These are phyloP conservation scores for Solanum ossicruentum DNA, from an alignment of 257 asterid genomes.

Conservation along the genomic window DNA sequence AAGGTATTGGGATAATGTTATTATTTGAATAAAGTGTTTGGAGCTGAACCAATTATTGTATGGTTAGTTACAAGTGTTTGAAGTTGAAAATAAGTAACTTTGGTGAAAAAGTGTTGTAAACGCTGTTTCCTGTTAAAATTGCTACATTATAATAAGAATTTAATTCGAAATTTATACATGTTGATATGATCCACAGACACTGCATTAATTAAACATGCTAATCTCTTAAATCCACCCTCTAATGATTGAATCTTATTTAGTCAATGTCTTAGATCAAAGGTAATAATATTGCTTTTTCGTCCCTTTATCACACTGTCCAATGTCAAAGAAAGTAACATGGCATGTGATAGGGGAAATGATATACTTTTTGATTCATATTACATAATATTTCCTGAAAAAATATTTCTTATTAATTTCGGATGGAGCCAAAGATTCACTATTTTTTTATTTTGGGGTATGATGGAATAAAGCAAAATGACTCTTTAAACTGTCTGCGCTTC, in stretches of 20 bases:
- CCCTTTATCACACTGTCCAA: not conserved
- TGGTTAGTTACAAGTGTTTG: too few species aligned
- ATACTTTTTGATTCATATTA: not conserved
- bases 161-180: too few species aligned
- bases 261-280: not conserved
- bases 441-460: too few species aligned
- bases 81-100: not conserved
- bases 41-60: too few species aligned
- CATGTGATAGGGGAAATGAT: not conserved
- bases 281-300: not conserved
- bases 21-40: not conserved
- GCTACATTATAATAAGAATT: too few species aligned
- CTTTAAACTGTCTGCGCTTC: too few species aligned
- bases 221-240: not conserved
- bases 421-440: too few species aligned
- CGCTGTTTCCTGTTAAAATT: not conserved
- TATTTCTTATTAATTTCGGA: too few species aligned
- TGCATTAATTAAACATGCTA: too few species aligned
- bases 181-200: too few species aligned
- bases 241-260: not conserved
- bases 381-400: not conserved
- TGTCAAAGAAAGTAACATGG: not conserved
- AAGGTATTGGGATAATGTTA: too few species aligned
- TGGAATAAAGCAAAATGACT: too few species aligned
- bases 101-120: not conserved